A percentile compares a stretch with the other conserved stretches of the same genome.
Evolutionary conservation across 306 rosid species (phyloP).

Genomic region (Quercus bicolor): DNA sequence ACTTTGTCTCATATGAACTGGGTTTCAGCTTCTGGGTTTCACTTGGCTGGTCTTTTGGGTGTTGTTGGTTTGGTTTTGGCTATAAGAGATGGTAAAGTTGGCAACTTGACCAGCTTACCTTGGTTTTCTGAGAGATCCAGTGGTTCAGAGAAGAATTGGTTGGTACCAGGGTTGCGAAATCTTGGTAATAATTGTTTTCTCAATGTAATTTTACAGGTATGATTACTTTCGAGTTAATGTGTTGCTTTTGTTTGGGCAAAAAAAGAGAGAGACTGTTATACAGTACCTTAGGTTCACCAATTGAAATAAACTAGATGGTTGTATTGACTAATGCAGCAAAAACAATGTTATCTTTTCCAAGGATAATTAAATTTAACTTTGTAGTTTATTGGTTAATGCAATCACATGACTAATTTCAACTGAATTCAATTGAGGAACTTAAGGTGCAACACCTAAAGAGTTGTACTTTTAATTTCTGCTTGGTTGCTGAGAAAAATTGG

Average conservation of each 20-base stretch:
- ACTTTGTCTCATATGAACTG: conserved; percentile 16
- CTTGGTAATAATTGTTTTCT: conserved; percentile 80
- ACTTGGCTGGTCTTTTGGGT: conserved; percentile 43
- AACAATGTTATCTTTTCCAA: no score
- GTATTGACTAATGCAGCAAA: no score
- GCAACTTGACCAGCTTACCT: conserved; percentile 24
- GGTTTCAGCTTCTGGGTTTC: conserved; percentile 34
- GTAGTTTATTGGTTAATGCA: no score
- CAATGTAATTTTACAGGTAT: conserved; percentile 85
- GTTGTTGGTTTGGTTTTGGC: conserved; percentile 45
- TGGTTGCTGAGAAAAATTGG: not conserved
- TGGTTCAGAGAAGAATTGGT: conserved; percentile 19
- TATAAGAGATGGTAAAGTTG: conserved; percentile 35
- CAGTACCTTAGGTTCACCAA: no score
- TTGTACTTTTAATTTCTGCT: not conserved
- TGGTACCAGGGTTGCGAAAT: conserved; percentile 76
- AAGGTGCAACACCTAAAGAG: no score
- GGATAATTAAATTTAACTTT: no score
- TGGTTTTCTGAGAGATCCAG: conserved; percentile 26
- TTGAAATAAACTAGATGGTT: no score
- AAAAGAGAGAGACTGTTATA: no score
- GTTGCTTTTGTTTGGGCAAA: not conserved
- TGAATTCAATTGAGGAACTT: no score
- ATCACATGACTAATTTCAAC: no score
- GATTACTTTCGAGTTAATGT: not conserved